Evolutionary conservation across 192 early-diverging fungal species (phyloP).

Genomic region (Coemansia sp.): DNA sequence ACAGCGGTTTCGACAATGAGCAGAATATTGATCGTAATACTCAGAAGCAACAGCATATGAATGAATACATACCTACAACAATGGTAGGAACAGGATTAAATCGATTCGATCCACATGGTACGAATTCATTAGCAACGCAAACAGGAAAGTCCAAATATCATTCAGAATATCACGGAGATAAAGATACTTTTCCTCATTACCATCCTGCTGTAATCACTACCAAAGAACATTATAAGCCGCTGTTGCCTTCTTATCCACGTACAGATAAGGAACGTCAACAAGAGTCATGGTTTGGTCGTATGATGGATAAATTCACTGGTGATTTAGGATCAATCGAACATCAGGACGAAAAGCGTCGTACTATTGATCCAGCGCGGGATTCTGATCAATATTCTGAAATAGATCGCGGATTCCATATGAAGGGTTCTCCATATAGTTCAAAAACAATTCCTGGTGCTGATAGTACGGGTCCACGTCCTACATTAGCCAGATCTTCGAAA

Average conservation of each 20-base stretch:
- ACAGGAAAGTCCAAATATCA: background rate
- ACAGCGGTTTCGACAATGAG: background rate
- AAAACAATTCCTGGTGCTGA: background rate
- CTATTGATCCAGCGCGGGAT: background rate
- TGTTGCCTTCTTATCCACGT: conserved; percentile 18
- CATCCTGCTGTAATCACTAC: background rate
- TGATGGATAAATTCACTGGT: conserved; percentile 16
- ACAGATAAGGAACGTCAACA: conserved; percentile 22
- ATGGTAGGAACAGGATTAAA: conserved; percentile 2
- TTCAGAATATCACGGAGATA: background rate
- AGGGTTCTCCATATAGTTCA: background rate
- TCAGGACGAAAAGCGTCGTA: conserved; percentile 8
- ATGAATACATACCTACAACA: conserved; percentile 37
- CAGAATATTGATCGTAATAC: background rate
- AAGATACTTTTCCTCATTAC: conserved; percentile 5
- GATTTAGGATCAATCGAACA: conserved; percentile 47
- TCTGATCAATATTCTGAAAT: background rate
- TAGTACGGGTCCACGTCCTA: background rate
- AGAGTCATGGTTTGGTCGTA: conserved; percentile 23
- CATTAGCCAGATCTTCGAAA: background rate
- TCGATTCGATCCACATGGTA: background rate
- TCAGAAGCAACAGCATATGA: conserved; percentile 14
- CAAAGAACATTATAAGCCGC: background rate
- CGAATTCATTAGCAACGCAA: background rate
- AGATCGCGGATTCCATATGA: background rate